These are phyloP conservation scores for Rubroboletus pulcherrimus DNA, from an alignment of 768 basidiomycete species.

Conservation along the genomic window DNA sequence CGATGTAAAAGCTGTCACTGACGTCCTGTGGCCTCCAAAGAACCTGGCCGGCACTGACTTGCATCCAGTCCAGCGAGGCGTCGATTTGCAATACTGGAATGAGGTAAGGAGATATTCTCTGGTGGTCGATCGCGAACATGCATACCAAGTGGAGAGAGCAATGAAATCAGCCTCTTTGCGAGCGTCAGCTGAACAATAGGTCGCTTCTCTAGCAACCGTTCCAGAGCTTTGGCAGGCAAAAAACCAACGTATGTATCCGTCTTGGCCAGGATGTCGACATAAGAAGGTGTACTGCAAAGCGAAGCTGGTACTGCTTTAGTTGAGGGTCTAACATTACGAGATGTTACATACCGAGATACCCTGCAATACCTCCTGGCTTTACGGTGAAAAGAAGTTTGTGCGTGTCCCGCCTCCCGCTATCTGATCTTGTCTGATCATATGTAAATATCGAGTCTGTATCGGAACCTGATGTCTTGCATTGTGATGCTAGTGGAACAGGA, in stretches of 20 bases:
- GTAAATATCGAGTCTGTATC: conserved; percentile 39
- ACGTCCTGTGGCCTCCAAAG: conserved; percentile 87
- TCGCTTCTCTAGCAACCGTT: conserved; percentile 85
- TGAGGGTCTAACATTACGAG: neutral
- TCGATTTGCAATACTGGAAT: conserved; percentile 88
- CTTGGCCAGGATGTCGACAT: conserved; percentile 95
- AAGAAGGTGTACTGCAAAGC: conserved; percentile 86
- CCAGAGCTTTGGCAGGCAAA: conserved; percentile 81
- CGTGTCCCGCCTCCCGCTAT: conserved; percentile 30
- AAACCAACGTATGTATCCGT: conserved; percentile 99
- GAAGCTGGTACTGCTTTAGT: conserved; percentile 52
- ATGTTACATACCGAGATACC: conserved; percentile 72
- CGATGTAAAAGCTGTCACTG: conserved; percentile 97
- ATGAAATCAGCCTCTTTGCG: conserved; percentile 92
- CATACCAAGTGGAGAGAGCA: conserved; percentile 88
- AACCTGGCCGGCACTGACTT: conserved; percentile 92
- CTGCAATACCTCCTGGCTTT: conserved; percentile 96
- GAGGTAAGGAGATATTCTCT: conserved; percentile 5
- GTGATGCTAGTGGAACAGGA: conserved; percentile 7
- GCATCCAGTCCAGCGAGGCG: conserved; percentile 96
- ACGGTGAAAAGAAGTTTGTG: conserved; percentile 87
- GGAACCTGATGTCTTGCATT: conserved; percentile 17
- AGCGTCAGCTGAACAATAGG: conserved; percentile 95
- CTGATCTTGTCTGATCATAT: conserved; percentile 29
- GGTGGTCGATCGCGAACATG: neutral